phyloP scores from a whole-genome alignment of 495 filamentous ascomycete genomes.

The Monascus purpureus region DNA sequence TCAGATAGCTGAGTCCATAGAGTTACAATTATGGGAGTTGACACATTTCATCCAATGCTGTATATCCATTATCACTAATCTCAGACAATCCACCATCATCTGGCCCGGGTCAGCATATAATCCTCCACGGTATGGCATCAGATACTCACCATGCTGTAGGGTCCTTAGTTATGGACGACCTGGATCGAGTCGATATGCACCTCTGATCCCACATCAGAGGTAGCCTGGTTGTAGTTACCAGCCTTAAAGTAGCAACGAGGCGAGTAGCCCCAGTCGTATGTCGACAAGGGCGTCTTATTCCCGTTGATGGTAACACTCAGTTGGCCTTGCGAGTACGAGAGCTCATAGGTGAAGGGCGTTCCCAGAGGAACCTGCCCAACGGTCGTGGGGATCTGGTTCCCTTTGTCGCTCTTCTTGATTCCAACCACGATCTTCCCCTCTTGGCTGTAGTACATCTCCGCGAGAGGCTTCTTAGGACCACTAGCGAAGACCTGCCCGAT shows the following conservation, averaged over 20 bases:
- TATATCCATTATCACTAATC: too few species aligned
- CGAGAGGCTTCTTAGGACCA: constrained; percentile 21
- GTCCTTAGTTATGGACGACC: constrained; percentile 10
- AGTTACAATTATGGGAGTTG: too few species aligned
- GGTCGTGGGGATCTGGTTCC: constrained; percentile 10
- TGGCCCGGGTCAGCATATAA: too few species aligned
- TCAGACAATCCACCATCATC: too few species aligned
- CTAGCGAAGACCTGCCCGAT: constrained; percentile 25
- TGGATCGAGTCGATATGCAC: constrained; percentile 18
- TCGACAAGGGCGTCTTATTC: constrained; percentile 9
- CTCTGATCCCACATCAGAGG: constrained; percentile 8
- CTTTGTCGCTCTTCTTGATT: constrained; percentile 13
- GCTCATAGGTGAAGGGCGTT: constrained; percentile 18
- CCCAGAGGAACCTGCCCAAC: constrained; percentile 15
- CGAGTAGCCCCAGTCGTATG: constrained; percentile 11
- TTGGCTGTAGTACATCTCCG: constrained; percentile 20
- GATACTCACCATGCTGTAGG: neutral
- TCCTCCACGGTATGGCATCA: too few species aligned
- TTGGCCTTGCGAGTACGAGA: constrained; percentile 15
- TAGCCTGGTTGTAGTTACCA: constrained; percentile 29
- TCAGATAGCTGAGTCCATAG: too few species aligned
- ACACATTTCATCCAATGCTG: too few species aligned
- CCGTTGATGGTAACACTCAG: constrained; percentile 19
- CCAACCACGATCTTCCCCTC: constrained; percentile 17
- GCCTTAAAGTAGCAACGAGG: constrained; percentile 29